Percentiles rank a stretch among this genome's conserved stretches.
These are phyloP conservation scores for Podospora bellae-mahoneyi DNA, from an alignment of 495 filamentous ascomycete species.

Conservation along the genomic window DNA sequence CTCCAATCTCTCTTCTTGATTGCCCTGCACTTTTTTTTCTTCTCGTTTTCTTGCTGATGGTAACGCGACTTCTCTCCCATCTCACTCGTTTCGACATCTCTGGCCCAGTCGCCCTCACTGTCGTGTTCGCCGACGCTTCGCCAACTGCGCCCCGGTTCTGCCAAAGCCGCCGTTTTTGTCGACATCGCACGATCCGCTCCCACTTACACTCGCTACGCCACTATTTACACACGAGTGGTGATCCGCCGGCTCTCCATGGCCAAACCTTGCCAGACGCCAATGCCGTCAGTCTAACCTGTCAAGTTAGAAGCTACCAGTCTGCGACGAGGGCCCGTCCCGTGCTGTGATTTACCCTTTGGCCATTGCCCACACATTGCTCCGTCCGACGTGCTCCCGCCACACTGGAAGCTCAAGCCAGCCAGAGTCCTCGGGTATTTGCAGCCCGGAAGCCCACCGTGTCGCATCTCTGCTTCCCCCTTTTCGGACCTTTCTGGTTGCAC, in stretches of 20 bases:
- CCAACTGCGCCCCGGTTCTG: neutral
- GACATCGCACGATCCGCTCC: conserved; percentile 3
- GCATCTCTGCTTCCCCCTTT: conserved; percentile 18
- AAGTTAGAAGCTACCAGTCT: neutral
- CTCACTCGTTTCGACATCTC: conserved; percentile 1
- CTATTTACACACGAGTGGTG: neutral
- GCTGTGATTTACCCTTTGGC: conserved; percentile 3
- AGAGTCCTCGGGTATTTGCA: conserved; percentile 24
- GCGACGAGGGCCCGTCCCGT: neutral
- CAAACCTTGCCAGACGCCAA: conserved; percentile 5
- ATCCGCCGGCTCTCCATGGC: conserved; percentile 1
- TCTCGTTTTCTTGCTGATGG: neutral
- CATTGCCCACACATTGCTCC: neutral
- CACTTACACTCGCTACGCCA: conserved; percentile 4
- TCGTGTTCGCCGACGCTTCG: neutral
- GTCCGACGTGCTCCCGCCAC: conserved; percentile 5
- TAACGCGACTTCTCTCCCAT: conserved; percentile 1
- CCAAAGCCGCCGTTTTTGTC: neutral
- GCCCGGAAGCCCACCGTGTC: conserved; percentile 11
- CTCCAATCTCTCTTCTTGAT: conserved; percentile 2
- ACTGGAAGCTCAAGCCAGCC: conserved; percentile 3
- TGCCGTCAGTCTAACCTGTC: neutral
- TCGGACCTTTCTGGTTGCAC: conserved; percentile 21
- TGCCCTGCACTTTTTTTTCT: neutral
- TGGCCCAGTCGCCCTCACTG: neutral